Evolutionary conservation across 176 grass and related monocot species (phyloP), one percentile per base, ranked within the genome.

Genomic region (Musa beccarii): DNA sequence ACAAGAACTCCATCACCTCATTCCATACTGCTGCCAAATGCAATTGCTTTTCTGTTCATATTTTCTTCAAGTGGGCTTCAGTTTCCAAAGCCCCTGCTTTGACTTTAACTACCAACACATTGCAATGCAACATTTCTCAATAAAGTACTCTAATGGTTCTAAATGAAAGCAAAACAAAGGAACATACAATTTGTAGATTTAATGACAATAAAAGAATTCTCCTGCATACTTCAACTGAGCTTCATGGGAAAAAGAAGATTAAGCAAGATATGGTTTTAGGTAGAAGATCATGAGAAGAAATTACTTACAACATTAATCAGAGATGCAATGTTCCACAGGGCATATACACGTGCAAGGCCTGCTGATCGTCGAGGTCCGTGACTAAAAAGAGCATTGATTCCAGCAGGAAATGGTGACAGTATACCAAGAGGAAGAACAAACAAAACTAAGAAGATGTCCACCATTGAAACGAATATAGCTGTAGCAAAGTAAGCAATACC

Each of bases 311-410:
- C 91, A 92, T 99, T 99, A 77, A 99, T 89, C 83, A 99, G 81
- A 76, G 96, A 99, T 69, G 91, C 86, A 63, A 99, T 92, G 81
- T 99, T 99, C 96, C 96, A 99, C 52, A 99, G 74, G 56, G 96
- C 96, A 88, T 99, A 99, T 59, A 99, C 88, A 79, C 96, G 96
- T 76, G 96, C 89, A 75, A 99, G 91, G 73, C 91, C 91, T 52
- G 96, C 96, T 68, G 96, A 99, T 0, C 89, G 84, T 15, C 96
- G 92, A 59, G 91, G 96, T 81, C 96, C 96, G 77, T 99, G 96
- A 80, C 96, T 99, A 89, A 99, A 99, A 52, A 99, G 86, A 63
- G 96, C 96, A 86, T 99, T 99, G 81, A 99, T 99, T 80, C 96
- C 96, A 79, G 91, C 96, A 76, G 96, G 96, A 53, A 99, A 95